A percentile compares a stretch with the other conserved stretches of the same genome.
These are phyloP conservation scores for Plasmodium malariae DNA, from an alignment of 169 alveolate genomes.

Conservation along the genomic window DNA sequence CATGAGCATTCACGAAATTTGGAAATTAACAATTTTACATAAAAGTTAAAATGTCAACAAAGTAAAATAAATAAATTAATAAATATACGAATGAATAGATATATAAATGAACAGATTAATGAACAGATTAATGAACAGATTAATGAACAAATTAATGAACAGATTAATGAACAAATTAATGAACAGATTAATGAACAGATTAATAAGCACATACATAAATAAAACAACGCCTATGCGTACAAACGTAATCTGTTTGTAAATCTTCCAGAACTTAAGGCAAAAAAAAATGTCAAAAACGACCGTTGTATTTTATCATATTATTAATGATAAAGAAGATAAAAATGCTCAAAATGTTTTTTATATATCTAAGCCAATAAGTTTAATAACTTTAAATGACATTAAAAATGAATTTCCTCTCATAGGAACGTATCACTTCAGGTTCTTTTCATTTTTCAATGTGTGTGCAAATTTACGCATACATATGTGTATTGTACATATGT, in stretches of 20 bases:
- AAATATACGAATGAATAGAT: too few relatives aligned
- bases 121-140: too few relatives aligned
- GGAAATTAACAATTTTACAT: too few relatives aligned
- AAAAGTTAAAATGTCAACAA: too few relatives aligned
- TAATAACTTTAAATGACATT: conserved; percentile 34
- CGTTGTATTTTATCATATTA: conserved; percentile 60
- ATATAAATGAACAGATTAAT: too few relatives aligned
- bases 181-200: too few relatives aligned
- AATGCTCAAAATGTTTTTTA: conserved; percentile 69
- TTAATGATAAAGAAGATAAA: conserved; percentile 67
- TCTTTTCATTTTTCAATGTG: not conserved
- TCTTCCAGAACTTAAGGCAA: not conserved
- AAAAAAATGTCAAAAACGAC: conserved; percentile 66
- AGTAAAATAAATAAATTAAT: too few relatives aligned
- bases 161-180: too few relatives aligned
- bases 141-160: too few relatives aligned
- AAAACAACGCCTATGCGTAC: too few relatives aligned
- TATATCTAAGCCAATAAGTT: conserved; percentile 44
- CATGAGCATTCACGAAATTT: too few relatives aligned
- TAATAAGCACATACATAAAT: too few relatives aligned
- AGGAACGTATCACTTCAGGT: conserved; percentile 76
- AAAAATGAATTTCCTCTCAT: conserved; percentile 53
- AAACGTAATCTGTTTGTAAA: not conserved
- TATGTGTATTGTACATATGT: not conserved
- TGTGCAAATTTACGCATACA: not conserved